Base-by-base conservation (phyloP, 495 filamentous ascomycete species). In the Aspergillus conjunctus region DNA sequence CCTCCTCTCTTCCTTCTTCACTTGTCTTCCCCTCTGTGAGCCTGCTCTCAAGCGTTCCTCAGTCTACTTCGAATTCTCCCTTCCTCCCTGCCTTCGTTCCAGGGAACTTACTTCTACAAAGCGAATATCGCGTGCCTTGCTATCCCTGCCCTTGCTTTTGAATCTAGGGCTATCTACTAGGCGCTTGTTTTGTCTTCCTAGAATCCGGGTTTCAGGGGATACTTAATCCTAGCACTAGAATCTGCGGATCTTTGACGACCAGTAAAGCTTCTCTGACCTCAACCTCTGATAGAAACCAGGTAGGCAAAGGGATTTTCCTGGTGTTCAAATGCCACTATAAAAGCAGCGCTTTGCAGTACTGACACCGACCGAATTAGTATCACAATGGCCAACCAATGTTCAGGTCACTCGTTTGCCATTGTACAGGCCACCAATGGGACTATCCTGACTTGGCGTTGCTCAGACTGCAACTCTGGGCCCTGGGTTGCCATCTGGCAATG, bases 401-500 rank as follows among this genome's bases (percentile, higher is more conserved):
- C 75, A 48, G 77, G 77, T 56, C 78, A 80, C 55, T 57, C 65
- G 31, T 80, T 79, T 52, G 74, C 71, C 65, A 78, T 80, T 53
- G 67, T 79, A 20, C 78, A 80, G 62, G 71, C 74, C 12, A 75
- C 75, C 37, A 79, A 80, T 63, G 78, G 78, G 50, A 81, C 78
- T 54, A 77, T 81, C 61, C 67, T 81, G 54, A 77, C 77, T 43
- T 81, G 77, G 75, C 75, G 73, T 12, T 81, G 78, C 63, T 79
- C 75, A 4, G 77, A 80, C 67, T 81, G 78, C 69, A 79, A 78
- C 61, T 76, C 76, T 45, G 78, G 78, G n/a, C 77, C 77, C 49
- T 81, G 76, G 56, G 69, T 74, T 54, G 78, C 78, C 14, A 78
- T 81, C 61, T 81, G 76, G 76, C 78, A 71, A 34, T 81, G 78